Evolutionary conservation across 1,284 basidiomycete genomes (phyloP).

Genomic region (Cutaneotrichosporon curvatum): DNA sequence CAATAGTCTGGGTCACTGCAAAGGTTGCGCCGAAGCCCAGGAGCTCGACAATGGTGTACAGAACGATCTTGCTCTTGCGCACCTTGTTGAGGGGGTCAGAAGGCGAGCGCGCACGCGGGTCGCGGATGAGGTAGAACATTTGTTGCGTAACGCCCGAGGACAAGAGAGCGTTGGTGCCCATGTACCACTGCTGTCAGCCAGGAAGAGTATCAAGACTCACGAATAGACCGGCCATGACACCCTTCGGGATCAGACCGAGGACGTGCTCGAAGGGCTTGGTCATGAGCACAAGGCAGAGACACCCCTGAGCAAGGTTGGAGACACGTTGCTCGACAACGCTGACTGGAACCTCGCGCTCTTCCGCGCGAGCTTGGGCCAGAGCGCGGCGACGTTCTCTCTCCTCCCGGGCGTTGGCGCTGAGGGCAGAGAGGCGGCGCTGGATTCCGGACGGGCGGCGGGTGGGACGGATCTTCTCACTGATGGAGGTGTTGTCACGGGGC

Average conservation of each 20-base stretch:
- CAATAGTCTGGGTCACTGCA: slow-evolving; percentile 85
- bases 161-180: slow-evolving; percentile 76
- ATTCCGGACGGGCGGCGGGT: slow-evolving; percentile 1
- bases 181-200: slow-evolving; percentile 56
- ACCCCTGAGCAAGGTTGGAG: slow-evolving; percentile 77
- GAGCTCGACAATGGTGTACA: slow-evolving; percentile 75
- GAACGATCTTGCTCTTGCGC: slow-evolving; percentile 64
- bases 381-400: slow-evolving; percentile 5
- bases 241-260: slow-evolving; percentile 66
- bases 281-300: slow-evolving; percentile 66
- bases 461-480: not conserved
- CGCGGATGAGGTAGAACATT: slow-evolving; percentile 72
- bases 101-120: slow-evolving; percentile 57
- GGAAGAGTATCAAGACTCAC: too few species aligned
- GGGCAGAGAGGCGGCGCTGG: slow-evolving; percentile 1
- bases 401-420: slow-evolving; percentile 2
- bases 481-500: not conserved
- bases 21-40: slow-evolving; percentile 83
- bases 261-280: slow-evolving; percentile 75
- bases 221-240: slow-evolving; percentile 46
- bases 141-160: slow-evolving; percentile 79
- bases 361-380: slow-evolving; percentile 18
- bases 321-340: slow-evolving; percentile 82
- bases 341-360: slow-evolving; percentile 58
- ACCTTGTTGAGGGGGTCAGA: slow-evolving; percentile 68